phyloP scores from a whole-genome alignment of 352 stramenopile species.

The Pythium guiyangense region DNA sequence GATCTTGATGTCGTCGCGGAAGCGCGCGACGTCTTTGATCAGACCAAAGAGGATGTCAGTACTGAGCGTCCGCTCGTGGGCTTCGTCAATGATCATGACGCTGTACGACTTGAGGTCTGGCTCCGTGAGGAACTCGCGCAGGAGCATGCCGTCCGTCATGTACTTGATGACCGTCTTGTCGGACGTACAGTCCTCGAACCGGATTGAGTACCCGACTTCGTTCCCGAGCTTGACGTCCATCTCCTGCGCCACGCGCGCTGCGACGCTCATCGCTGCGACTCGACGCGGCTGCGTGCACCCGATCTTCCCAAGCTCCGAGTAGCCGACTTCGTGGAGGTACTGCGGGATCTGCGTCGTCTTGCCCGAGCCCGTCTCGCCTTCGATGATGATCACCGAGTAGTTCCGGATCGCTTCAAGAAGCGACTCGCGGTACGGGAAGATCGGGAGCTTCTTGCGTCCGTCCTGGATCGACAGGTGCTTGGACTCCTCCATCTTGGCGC shows the following conservation, averaged over 20 bases:
- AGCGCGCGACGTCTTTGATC: conserved; percentile 97
- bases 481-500: conserved; percentile 63
- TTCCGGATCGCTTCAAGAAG: conserved; percentile 97
- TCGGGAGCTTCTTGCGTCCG: conserved; percentile 93
- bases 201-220: conserved; percentile 98
- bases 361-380: conserved; percentile 92
- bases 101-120: conserved; percentile 95
- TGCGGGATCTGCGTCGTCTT: conserved; percentile 99
- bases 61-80: conserved; percentile 97
- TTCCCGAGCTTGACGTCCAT: conserved; percentile 97
- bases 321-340: conserved; percentile 96
- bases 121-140: conserved; percentile 98
- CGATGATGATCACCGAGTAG: conserved; percentile 84
- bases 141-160: conserved; percentile 99
- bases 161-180: conserved; percentile 98
- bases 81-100: conserved; percentile 99
- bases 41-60: conserved; percentile 99
- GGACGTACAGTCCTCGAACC: conserved; percentile 99
- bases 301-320: conserved; percentile 95
- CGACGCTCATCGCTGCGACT: conserved; percentile 99
- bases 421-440: conserved; percentile 97
- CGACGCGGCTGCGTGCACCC: conserved; percentile 94
- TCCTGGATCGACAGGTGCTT: conserved; percentile 95
- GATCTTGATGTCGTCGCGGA: conserved; percentile 96
- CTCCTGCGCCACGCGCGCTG: conserved; percentile 97